Percentiles rank a stretch among this genome's conserved stretches.
Evolutionary conservation across 352 stramenopile genomes (phyloP).

Genomic region (Phytophthora kernoviae): DNA sequence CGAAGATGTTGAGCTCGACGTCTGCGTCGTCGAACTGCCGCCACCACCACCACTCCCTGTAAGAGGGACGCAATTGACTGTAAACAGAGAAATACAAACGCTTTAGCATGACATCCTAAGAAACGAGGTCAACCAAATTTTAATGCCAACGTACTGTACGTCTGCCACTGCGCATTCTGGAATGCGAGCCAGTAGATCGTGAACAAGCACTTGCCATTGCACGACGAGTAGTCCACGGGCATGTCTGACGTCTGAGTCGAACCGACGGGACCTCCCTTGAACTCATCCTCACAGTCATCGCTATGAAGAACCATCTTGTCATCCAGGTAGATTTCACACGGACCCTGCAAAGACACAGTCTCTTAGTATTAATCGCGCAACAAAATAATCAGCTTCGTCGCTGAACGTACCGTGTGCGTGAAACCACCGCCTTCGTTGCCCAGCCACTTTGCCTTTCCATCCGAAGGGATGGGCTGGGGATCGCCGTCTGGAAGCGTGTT

Average conservation of each 20-base stretch:
- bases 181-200: conserved; percentile 57
- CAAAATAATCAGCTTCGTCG: not conserved
- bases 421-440: conserved; percentile 32
- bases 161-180: conserved; percentile 44
- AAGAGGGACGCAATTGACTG: conserved; percentile 10
- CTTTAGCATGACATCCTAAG: not conserved
- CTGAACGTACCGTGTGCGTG: not conserved
- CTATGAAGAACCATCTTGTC: conserved; percentile 26
- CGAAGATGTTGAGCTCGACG: not conserved
- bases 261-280: conserved; percentile 11
- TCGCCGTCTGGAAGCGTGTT: conserved; percentile 20
- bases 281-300: conserved; percentile 37
- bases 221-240: conserved; percentile 46
- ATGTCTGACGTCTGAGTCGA: conserved; percentile 14
- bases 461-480: conserved; percentile 28
- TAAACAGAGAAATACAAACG: not conserved
- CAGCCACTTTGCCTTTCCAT: conserved; percentile 28
- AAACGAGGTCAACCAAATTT: conserved; percentile 31
- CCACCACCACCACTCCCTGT: conserved; percentile 8
- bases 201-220: conserved; percentile 38
- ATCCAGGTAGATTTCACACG: conserved; percentile 47
- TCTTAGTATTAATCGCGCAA: not conserved
- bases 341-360: conserved; percentile 15
- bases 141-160: conserved; percentile 39
- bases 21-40: conserved; percentile 1